These are phyloP conservation scores for Gonium pectorale DNA, from an alignment of 139 green algal genomes.

Conservation along the genomic window DNA sequence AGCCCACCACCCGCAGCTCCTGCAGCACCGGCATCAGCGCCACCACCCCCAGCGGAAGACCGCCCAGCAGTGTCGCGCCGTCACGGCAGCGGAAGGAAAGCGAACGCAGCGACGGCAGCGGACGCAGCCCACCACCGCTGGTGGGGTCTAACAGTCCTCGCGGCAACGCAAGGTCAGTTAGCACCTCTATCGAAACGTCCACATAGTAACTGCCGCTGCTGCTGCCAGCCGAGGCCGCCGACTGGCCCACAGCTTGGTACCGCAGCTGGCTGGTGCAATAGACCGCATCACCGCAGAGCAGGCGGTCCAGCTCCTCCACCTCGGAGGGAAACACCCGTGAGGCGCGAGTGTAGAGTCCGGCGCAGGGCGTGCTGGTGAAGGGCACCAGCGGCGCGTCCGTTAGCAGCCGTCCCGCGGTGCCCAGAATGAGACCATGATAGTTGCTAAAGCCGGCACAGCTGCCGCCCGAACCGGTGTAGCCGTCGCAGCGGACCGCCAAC, in stretches of 20 bases:
- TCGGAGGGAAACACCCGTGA: not conserved
- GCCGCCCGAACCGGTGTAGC: not conserved
- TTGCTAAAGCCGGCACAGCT: constrained; percentile 50
- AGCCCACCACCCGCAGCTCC: constrained; percentile 43
- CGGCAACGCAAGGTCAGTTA: not conserved
- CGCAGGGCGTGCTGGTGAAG: constrained; percentile 51
- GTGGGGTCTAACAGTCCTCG: not conserved
- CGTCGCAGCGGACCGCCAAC: constrained; percentile 11
- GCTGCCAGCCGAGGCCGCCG: not conserved
- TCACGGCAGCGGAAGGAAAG: constrained; percentile 26
- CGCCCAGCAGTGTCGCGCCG: constrained; percentile 35
- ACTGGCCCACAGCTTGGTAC: constrained; percentile 8
- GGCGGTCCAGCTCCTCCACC: constrained; percentile 48
- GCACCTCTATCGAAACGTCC: constrained; percentile 9
- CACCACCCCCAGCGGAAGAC: constrained; percentile 31
- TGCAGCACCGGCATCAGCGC: constrained; percentile 33
- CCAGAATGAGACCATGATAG: constrained; percentile 44
- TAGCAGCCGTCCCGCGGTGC: not conserved
- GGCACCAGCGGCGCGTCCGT: not conserved
- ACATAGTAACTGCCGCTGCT: constrained; percentile 6
- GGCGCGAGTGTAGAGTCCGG: constrained; percentile 35
- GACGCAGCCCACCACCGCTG: not conserved
- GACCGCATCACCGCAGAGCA: constrained; percentile 47
- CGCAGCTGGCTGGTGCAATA: constrained; percentile 45
- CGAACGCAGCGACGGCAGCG: constrained; percentile 13